These are phyloP conservation scores for Solanum rostratum DNA, from an alignment of 257 asterid genomes.

Conservation along the genomic window DNA sequence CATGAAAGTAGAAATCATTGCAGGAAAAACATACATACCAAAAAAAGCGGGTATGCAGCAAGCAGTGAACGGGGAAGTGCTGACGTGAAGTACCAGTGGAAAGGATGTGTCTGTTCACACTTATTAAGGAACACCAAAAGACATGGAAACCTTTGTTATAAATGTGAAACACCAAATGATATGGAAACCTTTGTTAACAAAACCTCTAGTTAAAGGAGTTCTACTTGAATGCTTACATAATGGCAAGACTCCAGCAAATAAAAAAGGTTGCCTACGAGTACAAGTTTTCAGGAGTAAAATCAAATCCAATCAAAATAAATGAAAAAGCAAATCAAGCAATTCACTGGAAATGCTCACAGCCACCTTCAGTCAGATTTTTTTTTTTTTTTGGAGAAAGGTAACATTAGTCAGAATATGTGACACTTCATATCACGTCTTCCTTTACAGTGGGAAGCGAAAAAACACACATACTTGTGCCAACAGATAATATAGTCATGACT, in stretches of 20 bases:
- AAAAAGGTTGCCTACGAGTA: not conserved
- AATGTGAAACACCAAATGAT: slow-evolving; percentile 12
- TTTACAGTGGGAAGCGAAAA: not conserved
- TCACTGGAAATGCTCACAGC: not conserved
- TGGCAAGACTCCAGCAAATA: not conserved
- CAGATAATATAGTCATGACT: not conserved
- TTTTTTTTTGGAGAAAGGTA: not conserved
- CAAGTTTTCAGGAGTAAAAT: not conserved
- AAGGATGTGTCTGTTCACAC: slow-evolving; percentile 62
- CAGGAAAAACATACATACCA: slow-evolving; percentile 44
- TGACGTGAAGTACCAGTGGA: slow-evolving; percentile 95
- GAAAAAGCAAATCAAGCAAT: not conserved
- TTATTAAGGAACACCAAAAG: slow-evolving; percentile 21
- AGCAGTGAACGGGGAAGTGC: slow-evolving; percentile 95
- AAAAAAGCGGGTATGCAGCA: slow-evolving; percentile 77
- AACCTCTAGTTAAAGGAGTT: not conserved
- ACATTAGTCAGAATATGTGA: not conserved
- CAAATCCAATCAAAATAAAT: not conserved
- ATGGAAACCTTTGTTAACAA: not conserved
- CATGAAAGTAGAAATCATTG: not conserved
- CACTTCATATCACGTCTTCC: not conserved
- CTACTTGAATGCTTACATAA: not conserved
- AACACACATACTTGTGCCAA: not conserved
- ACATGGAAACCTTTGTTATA: not conserved
- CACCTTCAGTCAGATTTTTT: not conserved